Evolutionary conservation across 225 moss, liverwort and hornwort species (phyloP), one percentile per base, ranked within the genome.

Genomic region (Climacium dendroides): DNA sequence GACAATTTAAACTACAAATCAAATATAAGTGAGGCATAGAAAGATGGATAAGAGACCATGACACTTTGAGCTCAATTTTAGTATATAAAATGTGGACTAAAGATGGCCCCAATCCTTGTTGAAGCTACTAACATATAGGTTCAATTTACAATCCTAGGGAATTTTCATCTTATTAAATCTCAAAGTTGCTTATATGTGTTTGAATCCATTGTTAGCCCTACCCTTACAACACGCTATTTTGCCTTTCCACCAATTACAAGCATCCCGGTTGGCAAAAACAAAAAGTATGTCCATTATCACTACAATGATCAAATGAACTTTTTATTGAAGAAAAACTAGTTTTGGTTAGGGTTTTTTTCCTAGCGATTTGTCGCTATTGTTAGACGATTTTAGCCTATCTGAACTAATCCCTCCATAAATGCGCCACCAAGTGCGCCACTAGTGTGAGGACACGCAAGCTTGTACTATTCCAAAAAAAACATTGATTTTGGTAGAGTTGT

Each of bases 1-100:
- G 13, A 4, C 7, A 39, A 39, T 0, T 1, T 4, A 0, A 39
- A 5, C 3, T n/a, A 24, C 4, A 24, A 13, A 39, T 24, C 1
- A 0, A 1, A 13, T 4, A 24, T 4, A 69, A 39, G 6, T 39
- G 13, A 39, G 14, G 13, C 14, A 39, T 69, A 39, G 1, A 25
- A 24, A 1, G 5, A 69, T 41, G 11, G 24, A 65, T 24, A 24
- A 25, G 24, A 39, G 14, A 39, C 14, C 0, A 14, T 24, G 23
- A 11, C 3, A 13, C 13, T 69, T 41, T 69, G 24, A 41, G 8
- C 2, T n/a, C 66, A 66, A 66, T 66, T n/a, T 1, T 65, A 65
- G n/a, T 7, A 67, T 23, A 37, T 39, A 23, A 7, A 39, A 39
- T 11, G 41, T 25, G 3, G 14, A 24, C 24, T 70, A 14, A 4